Evolutionary conservation across 495 filamentous ascomycete genomes (phyloP).

Genomic region (Neurospora pannonica): DNA sequence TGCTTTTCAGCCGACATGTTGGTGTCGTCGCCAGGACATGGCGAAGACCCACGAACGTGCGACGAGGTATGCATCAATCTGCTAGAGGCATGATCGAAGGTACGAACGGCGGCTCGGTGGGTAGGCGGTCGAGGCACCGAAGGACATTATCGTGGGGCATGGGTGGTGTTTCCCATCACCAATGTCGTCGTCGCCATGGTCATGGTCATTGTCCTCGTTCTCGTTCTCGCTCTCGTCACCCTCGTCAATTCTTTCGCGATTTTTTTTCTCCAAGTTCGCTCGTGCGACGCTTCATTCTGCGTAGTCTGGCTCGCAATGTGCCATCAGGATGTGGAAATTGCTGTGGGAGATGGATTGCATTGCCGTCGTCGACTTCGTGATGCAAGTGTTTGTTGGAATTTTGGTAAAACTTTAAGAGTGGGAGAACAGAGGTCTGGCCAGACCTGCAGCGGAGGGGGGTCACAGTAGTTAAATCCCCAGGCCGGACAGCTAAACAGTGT

Average conservation of each 20-base stretch:
- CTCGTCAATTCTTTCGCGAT: neutral
- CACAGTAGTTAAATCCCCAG: no score
- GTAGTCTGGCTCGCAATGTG: neutral
- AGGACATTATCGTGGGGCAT: neutral
- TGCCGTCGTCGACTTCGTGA: neutral
- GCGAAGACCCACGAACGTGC: no score
- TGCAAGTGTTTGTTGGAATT: neutral
- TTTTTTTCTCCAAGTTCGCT: neutral
- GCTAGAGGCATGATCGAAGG: neutral
- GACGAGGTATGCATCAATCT: neutral
- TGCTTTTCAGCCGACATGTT: neutral
- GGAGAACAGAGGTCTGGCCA: neutral
- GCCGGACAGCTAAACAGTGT: no score
- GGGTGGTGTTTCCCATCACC: neutral
- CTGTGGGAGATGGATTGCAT: neutral
- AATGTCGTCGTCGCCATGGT: neutral
- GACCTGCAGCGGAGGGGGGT: neutral
- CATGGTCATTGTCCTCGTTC: neutral
- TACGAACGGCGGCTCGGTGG: neutral
- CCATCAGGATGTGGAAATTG: neutral
- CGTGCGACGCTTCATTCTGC: neutral
- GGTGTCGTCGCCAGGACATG: neutral
- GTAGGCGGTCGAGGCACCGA: neutral
- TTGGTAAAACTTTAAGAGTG: neutral
- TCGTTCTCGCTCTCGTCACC: neutral